A percentile compares a stretch with the other conserved stretches of the same genome.
Evolutionary conservation across 1,284 basidiomycete species (phyloP).

Genomic region (Mycena sp.): DNA sequence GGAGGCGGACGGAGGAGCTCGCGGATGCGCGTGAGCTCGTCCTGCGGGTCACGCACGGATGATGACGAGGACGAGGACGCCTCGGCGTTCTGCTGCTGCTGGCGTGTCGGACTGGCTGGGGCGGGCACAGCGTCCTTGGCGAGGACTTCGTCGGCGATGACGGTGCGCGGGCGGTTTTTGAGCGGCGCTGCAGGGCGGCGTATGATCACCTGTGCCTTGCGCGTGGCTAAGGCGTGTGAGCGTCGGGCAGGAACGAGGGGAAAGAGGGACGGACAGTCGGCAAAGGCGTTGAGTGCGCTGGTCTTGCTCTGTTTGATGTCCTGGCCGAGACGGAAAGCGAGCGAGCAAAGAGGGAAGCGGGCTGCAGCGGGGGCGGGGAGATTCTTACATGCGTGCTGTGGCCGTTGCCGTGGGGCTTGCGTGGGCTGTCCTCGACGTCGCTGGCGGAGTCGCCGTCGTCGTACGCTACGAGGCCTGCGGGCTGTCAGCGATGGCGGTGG

Average conservation of each 20-base stretch:
- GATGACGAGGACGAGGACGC: constrained; percentile 22
- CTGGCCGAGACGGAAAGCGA: constrained; percentile 70
- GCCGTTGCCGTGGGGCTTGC: constrained; percentile 35
- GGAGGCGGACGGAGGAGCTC: constrained; percentile 67
- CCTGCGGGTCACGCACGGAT: constrained; percentile 39
- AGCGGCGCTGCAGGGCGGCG: constrained; percentile 55
- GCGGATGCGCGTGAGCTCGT: constrained; percentile 64
- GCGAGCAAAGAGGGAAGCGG: constrained; percentile 78
- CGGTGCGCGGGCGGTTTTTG: constrained; percentile 59
- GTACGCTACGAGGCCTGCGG: constrained; percentile 69
- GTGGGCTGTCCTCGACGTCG: constrained; percentile 58
- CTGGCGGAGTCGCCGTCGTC: constrained; percentile 69
- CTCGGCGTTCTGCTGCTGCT: constrained; percentile 8
- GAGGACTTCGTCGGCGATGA: constrained; percentile 53
- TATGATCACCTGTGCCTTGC: constrained; percentile 60
- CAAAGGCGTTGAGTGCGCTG: constrained; percentile 43
- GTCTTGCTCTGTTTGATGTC: constrained; percentile 59
- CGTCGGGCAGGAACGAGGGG: constrained; percentile 35
- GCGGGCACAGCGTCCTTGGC: constrained; percentile 12
- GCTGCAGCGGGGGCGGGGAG: constrained; percentile 49
- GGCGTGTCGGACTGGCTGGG: not conserved
- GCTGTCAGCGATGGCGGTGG: too few species aligned
- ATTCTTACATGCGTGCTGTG: constrained; percentile 67
- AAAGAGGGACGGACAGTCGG: constrained; percentile 56
- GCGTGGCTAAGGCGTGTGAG: constrained; percentile 44